A percentile compares a stretch with the other conserved stretches of the same genome.
These are phyloP conservation scores for Kwoniella sp. DNA, from an alignment of 768 basidiomycete species.

Conservation along the genomic window DNA sequence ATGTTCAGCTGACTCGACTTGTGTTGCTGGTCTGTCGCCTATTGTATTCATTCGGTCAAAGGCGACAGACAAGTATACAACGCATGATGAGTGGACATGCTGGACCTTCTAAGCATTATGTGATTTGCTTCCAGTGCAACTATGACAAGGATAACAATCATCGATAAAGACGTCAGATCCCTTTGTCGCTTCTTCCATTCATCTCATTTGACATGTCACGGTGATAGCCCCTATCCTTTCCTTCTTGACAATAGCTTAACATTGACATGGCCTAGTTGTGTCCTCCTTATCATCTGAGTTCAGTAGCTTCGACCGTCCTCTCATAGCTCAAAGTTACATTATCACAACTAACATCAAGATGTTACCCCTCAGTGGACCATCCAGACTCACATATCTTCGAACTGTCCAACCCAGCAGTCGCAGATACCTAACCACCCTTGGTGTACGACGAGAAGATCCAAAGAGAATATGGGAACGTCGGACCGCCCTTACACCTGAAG, in stretches of 20 bases:
- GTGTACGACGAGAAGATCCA: constrained; percentile 76
- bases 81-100: no score
- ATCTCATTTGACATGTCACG: neutral
- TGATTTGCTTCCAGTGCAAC: no score
- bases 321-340: no score
- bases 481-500: constrained; percentile 76
- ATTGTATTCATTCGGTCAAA: neutral
- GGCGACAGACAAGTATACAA: neutral
- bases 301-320: no score
- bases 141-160: no score
- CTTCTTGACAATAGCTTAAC: neutral
- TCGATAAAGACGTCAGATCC: no score
- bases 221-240: no score
- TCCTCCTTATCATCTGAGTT: no score
- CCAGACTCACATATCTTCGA: neutral
- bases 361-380: neutral
- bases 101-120: no score
- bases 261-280: neutral
- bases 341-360: neutral
- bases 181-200: neutral
- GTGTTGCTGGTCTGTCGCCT: neutral
- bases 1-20: constrained; percentile 1
- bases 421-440: constrained; percentile 55
- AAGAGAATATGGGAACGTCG: constrained; percentile 82
- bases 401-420: neutral